phyloP scores from a whole-genome alignment of 148 eudicot species.

The Chenopodium suecicum region DNA sequence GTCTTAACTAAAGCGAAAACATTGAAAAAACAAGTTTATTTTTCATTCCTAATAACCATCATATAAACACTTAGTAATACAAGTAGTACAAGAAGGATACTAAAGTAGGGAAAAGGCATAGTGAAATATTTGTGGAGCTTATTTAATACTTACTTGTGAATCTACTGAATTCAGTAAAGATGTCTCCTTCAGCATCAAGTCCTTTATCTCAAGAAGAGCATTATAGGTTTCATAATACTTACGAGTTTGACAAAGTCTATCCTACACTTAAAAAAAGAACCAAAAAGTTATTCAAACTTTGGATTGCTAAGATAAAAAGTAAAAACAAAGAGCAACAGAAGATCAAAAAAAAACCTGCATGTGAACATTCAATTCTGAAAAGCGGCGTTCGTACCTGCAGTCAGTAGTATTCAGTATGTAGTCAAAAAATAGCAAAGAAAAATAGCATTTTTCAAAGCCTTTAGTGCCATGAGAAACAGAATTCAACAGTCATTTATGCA shows the following conservation, averaged over 20 bases:
- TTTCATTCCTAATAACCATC: slow-evolving; percentile 5
- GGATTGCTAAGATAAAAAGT: not conserved
- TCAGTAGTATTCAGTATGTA: slow-evolving; percentile 7
- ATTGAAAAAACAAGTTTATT: not conserved
- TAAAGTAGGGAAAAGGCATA: not conserved
- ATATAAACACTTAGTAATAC: not conserved
- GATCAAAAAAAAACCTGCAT: slow-evolving; percentile 48
- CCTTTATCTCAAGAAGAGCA: slow-evolving; percentile 68
- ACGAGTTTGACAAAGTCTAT: slow-evolving; percentile 58
- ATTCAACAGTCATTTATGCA: not conserved
- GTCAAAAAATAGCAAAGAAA: not conserved
- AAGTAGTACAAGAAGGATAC: not conserved
- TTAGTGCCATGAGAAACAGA: not conserved
- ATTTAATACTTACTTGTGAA: slow-evolving; percentile 47
- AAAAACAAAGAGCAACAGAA: not conserved
- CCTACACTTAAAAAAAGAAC: slow-evolving; percentile 31
- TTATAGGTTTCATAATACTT: slow-evolving; percentile 66
- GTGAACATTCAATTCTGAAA: slow-evolving; percentile 58
- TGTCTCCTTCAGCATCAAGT: slow-evolving; percentile 71
- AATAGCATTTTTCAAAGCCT: slow-evolving; percentile 7
- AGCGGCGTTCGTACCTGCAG: slow-evolving; percentile 67
- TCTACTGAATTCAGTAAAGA: slow-evolving; percentile 69
- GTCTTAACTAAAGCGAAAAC: not conserved
- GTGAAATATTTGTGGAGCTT: not conserved
- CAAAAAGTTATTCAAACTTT: not conserved